These are phyloP conservation scores for Globisporangium perplexum DNA, from an alignment of 352 stramenopile species.

Conservation along the genomic window DNA sequence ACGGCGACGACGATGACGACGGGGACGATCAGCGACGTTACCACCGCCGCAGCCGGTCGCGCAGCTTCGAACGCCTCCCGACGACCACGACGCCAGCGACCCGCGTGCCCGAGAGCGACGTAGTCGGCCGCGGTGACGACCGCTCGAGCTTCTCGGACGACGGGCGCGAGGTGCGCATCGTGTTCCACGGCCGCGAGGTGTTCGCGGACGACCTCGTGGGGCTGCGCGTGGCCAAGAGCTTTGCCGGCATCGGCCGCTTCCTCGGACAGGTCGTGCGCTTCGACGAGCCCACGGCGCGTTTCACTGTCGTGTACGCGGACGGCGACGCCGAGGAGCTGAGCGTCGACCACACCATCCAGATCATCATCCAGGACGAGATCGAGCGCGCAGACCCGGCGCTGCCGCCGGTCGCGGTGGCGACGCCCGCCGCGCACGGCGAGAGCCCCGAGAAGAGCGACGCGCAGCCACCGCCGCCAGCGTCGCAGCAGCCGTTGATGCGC, in stretches of 20 bases:
- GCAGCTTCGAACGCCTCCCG: constrained; percentile 14
- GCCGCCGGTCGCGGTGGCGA: constrained; percentile 16
- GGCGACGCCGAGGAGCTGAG: constrained; percentile 75
- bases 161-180: constrained; percentile 46
- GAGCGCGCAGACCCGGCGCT: constrained; percentile 64
- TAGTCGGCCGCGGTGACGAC: constrained; percentile 5
- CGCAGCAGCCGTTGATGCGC: no score
- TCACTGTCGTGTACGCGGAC: constrained; percentile 83
- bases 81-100: constrained; percentile 18
- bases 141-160: constrained; percentile 15
- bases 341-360: constrained; percentile 73
- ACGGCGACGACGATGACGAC: background rate
- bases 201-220: constrained; percentile 75
- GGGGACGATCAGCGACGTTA: background rate
- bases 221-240: constrained; percentile 79
- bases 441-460: constrained; percentile 13
- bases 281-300: constrained; percentile 54
- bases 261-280: constrained; percentile 82
- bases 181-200: constrained; percentile 70
- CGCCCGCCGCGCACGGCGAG: constrained; percentile 7
- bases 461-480: background rate
- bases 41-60: constrained; percentile 21
- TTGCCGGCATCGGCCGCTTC: constrained; percentile 72
- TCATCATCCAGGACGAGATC: constrained; percentile 85
- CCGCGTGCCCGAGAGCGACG: background rate